Percentiles rank a stretch among this genome's conserved stretches.
Evolutionary conservation across 2,329 filamentous ascomycete species (phyloP).

Genomic region (Myriosclerotinia scirpicola): DNA sequence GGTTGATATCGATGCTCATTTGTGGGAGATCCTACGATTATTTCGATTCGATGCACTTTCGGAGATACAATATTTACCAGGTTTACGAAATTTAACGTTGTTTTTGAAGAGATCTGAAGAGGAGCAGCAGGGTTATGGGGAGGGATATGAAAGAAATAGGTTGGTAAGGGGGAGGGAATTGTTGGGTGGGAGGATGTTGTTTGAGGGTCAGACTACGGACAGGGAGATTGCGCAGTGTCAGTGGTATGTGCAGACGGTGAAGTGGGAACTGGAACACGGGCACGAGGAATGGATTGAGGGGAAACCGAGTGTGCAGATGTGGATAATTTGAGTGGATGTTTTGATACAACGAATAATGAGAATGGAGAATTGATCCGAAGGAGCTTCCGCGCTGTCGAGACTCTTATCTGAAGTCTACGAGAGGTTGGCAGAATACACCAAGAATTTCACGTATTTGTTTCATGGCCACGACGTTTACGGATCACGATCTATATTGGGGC

Average conservation of each 20-base stretch:
- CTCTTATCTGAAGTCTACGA: neutral
- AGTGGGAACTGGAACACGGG: conserved; percentile 23
- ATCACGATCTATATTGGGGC: neutral
- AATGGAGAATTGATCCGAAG: neutral
- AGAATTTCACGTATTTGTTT: neutral
- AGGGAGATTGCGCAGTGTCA: conserved; percentile 19
- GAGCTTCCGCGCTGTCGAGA: neutral
- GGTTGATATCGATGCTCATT: conserved; percentile 24
- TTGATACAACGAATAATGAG: neutral
- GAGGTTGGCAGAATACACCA: neutral
- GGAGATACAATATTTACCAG: conserved; percentile 22
- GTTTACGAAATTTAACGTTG: conserved; percentile 22
- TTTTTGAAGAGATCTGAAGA: conserved; percentile 16
- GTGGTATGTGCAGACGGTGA: conserved; percentile 24
- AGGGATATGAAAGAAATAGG: neutral
- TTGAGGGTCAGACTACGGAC: conserved; percentile 15
- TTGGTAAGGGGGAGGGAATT: neutral
- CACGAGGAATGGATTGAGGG: conserved; percentile 4
- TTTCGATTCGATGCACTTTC: conserved; percentile 24
- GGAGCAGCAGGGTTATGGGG: conserved; percentile 8
- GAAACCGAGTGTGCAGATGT: conserved; percentile 26
- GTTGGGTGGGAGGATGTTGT: conserved; percentile 7
- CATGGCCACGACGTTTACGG: neutral
- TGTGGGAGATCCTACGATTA: conserved; percentile 27
- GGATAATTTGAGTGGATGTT: conserved; percentile 16